Evolutionary conservation across 2,329 filamentous ascomycete species (phyloP), one percentile per base, ranked within the genome.

Genomic region (Pezicula radicicola): DNA sequence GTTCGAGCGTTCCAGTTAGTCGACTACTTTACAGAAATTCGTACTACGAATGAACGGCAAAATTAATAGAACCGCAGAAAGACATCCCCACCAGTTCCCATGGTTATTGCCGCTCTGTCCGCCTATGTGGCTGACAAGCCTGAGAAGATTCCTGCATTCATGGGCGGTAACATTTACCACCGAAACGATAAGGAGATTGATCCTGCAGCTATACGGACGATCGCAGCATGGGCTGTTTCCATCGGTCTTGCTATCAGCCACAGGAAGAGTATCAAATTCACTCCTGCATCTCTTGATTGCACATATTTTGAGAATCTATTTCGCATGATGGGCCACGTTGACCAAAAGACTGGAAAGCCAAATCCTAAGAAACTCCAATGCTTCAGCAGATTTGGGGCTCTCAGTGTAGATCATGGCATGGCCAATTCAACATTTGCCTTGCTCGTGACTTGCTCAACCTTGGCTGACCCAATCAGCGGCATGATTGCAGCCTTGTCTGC

Each of bases 391-490:
- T 63, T 66, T 41, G 77, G 56, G 71, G 75, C 76, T 21, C 63
- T 79, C 2, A 73, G 73, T 51, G 69, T 71, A 1, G 76, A 70
- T 56, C 76, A 79, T 53, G 77, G 76, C 53, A 75, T 78, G 71
- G 75, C 76, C 16, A 69, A 74, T 45, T 75, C 75, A 0, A 77
- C 74, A 0, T 73, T 75, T 5, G 70, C 74, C 1, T 67, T 75
- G 48, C 63, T 78, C 3, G 70, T 75, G 43, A 71, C 73, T 2
- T 71, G 75, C 1, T 78, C 75, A 3, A 72, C 74, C 1, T 66
- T 79, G 0, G 68, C 74, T 1, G 76, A 79, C 54, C 75, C 76
- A 0, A 46, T 61, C 10, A 73, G 71, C 28, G 63, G 72, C 19
- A 66, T 73, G 9, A 67, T 72, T 6, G 66, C 70, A 1, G 63